phyloP scores from a whole-genome alignment of 192 early-diverging fungal species.

The Mortierella hygrophila region DNA sequence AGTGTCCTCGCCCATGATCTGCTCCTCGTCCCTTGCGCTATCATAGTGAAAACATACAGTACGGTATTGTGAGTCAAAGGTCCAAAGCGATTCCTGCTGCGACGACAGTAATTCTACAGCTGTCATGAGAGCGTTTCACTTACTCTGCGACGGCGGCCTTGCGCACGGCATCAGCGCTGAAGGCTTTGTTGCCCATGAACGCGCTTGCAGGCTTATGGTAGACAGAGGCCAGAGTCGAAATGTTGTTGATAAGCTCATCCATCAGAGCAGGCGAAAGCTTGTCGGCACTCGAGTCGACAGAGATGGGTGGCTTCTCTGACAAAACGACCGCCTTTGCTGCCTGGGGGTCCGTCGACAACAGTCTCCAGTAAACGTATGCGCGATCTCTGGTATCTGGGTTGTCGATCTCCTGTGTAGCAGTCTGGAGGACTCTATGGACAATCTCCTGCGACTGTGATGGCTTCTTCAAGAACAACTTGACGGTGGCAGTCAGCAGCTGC shows the following conservation, averaged over 20 bases:
- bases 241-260: slow-evolving; percentile 89
- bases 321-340: slow-evolving; percentile 94
- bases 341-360: slow-evolving; percentile 93
- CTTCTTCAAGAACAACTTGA: slow-evolving; percentile 96
- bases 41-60: background rate
- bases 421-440: slow-evolving; percentile 89
- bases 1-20: slow-evolving; percentile 55
- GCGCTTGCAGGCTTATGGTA: slow-evolving; percentile 91
- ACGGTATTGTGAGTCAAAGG: slow-evolving; percentile 7
- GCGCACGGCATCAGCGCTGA: slow-evolving; percentile 69
- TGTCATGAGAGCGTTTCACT: background rate
- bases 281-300: slow-evolving; percentile 64
- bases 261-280: slow-evolving; percentile 80
- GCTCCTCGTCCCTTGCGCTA: slow-evolving; percentile 65
- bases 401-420: slow-evolving; percentile 89
- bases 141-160: slow-evolving; percentile 59
- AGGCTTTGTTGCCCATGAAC: slow-evolving; percentile 77
- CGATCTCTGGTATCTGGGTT: slow-evolving; percentile 97
- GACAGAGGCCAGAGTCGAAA: slow-evolving; percentile 92
- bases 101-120: slow-evolving; percentile 8
- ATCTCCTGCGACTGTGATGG: slow-evolving; percentile 87
- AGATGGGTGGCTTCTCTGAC: slow-evolving; percentile 90
- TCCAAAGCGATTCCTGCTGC: slow-evolving; percentile 8
- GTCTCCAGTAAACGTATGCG: slow-evolving; percentile 97
- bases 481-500: slow-evolving; percentile 88